Percentiles rank a stretch among this genome's conserved stretches.
phyloP scores from a whole-genome alignment of 106 monocot species.

The Iris macrosiphon region DNA sequence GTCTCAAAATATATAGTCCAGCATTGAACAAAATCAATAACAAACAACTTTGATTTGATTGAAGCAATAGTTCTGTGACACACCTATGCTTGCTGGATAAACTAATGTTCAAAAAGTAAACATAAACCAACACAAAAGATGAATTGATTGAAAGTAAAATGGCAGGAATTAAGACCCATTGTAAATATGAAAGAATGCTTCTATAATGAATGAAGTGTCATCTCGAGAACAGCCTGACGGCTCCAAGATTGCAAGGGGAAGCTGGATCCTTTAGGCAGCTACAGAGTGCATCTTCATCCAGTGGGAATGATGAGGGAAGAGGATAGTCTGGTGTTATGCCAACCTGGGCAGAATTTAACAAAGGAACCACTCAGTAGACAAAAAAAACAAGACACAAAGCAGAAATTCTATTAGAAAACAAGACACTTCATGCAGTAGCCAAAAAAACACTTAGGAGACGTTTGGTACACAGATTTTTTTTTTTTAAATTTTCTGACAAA shows the following conservation, averaged over 20 bases:
- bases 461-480: too few species aligned
- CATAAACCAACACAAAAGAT: too few species aligned
- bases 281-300: constrained; percentile 82
- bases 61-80: too few species aligned
- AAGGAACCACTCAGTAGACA: background rate
- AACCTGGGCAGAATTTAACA: constrained; percentile 37
- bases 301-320: constrained; percentile 74
- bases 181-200: too few species aligned
- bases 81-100: too few species aligned
- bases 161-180: too few species aligned
- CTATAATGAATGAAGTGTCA: constrained; percentile 23
- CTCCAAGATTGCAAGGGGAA: constrained; percentile 62
- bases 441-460: background rate
- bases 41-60: too few species aligned
- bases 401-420: background rate
- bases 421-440: background rate
- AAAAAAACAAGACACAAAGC: background rate
- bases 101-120: too few species aligned
- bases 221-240: constrained; percentile 55
- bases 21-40: too few species aligned
- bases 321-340: constrained; percentile 82
- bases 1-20: too few species aligned
- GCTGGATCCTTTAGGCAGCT: constrained; percentile 70
- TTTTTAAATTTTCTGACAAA: too few species aligned
- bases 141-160: too few species aligned